phyloP scores from a whole-genome alignment of 2,329 filamentous ascomycete genomes.

The Talaromyces sp. region DNA sequence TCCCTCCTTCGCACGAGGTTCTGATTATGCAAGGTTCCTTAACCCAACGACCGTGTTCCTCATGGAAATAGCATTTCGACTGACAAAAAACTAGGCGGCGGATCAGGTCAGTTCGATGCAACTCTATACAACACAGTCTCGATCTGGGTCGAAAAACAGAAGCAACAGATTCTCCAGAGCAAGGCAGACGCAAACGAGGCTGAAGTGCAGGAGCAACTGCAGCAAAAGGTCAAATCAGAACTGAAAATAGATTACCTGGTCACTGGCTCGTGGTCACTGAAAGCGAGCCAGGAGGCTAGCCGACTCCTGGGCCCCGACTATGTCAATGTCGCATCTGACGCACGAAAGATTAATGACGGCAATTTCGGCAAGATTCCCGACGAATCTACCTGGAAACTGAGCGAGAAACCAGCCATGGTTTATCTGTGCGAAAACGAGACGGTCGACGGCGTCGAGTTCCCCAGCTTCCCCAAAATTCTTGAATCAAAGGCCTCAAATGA shows the following conservation, averaged over 20 bases:
- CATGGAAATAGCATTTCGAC: not conserved
- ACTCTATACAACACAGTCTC: conserved; percentile 78
- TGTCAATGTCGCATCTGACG: conserved; percentile 73
- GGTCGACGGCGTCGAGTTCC: conserved; percentile 82
- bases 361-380: conserved; percentile 83
- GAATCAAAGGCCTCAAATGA: conserved; percentile 55
- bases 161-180: conserved; percentile 43
- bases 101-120: conserved; percentile 78
- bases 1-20: conserved; percentile 81
- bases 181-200: conserved; percentile 35
- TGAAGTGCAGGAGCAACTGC: conserved; percentile 55
- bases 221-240: conserved; percentile 61
- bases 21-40: conserved; percentile 67
- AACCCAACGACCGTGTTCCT: conserved; percentile 38
- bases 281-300: conserved; percentile 77
- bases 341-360: conserved; percentile 58
- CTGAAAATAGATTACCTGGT: conserved; percentile 84
- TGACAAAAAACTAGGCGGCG: conserved; percentile 48
- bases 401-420: conserved; percentile 61
- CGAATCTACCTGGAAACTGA: conserved; percentile 69
- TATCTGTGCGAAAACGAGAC: conserved; percentile 96
- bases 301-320: conserved; percentile 68
- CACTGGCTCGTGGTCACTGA: conserved; percentile 85
- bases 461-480: conserved; percentile 61
- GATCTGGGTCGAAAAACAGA: conserved; percentile 70